Conservation (phyloP, 257 asterid species). For the Mitragyna speciosa region DNA sequence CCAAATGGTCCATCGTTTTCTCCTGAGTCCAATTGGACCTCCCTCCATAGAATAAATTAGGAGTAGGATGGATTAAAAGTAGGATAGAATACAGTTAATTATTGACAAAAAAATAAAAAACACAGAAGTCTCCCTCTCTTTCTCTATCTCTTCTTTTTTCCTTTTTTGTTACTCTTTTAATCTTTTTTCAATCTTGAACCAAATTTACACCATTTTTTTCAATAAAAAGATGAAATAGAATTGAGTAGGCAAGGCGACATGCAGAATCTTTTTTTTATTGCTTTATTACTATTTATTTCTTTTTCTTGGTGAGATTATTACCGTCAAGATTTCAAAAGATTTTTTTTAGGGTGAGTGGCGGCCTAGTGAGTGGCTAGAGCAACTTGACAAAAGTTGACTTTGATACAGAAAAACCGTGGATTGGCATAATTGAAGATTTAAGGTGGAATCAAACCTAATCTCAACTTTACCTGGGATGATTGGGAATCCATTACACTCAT, state of each 20-base stretch:
- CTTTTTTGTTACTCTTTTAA: neutral
- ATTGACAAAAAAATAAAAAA: no score
- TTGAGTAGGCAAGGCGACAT: neutral
- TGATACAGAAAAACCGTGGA: constrained; percentile 9
- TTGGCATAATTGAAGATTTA: neutral
- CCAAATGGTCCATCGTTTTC: no score
- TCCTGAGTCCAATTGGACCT: no score
- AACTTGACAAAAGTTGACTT: constrained; percentile 30
- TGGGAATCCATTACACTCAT: constrained; percentile 20
- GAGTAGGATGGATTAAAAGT: no score
- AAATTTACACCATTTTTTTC: neutral
- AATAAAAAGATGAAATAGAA: neutral
- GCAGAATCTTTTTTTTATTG: neutral
- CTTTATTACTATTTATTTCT: neutral
- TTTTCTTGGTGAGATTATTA: neutral
- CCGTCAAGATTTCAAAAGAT: neutral
- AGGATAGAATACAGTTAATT: no score
- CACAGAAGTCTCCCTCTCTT: no score
- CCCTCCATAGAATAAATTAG: no score
- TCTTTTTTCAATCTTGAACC: neutral
- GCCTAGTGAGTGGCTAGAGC: neutral
- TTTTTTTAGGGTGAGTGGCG: neutral
- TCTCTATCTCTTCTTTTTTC: neutral
- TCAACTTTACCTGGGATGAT: constrained; percentile 25
- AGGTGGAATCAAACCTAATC: constrained; percentile 14